Percentiles rank a stretch among this genome's conserved stretches.
These are phyloP conservation scores for Blastomyces gilchristii DNA, from an alignment of 2,329 filamentous ascomycete species.

Conservation along the genomic window DNA sequence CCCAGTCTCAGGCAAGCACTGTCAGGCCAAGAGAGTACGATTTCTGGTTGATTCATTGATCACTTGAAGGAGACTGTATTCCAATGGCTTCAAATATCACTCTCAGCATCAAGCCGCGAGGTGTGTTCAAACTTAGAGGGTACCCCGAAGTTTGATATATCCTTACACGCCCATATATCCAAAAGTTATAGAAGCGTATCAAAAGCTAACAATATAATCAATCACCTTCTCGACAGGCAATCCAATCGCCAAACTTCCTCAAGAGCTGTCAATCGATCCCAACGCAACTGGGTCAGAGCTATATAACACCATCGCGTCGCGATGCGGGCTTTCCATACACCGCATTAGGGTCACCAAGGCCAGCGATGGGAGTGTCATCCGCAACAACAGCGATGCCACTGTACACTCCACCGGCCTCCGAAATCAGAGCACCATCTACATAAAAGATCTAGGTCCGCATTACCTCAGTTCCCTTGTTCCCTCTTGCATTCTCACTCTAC, in stretches of 20 bases:
- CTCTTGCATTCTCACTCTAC: neutral
- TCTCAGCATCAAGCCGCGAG: constrained; percentile 15
- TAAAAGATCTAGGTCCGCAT: constrained; percentile 83
- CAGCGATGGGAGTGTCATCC: constrained; percentile 49
- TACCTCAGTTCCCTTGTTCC: neutral
- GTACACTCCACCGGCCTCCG: constrained; percentile 47
- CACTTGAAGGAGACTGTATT: neutral
- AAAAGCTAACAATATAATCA: neutral
- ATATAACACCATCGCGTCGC: constrained; percentile 46
- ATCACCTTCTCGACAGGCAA: constrained; percentile 40
- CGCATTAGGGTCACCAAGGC: constrained; percentile 55
- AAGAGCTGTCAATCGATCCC: constrained; percentile 43
- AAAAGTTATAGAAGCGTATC: neutral
- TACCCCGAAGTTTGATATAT: neutral
- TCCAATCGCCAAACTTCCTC: constrained; percentile 51
- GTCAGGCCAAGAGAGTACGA: neutral
- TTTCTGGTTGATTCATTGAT: neutral
- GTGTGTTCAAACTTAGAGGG: constrained; percentile 2
- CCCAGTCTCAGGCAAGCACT: too few relatives aligned
- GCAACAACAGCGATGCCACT: constrained; percentile 44
- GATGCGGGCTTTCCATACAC: constrained; percentile 47
- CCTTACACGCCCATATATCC: neutral
- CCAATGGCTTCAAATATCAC: constrained; percentile 12
- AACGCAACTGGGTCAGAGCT: constrained; percentile 46
- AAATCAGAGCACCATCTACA: constrained; percentile 56